Evolutionary conservation across 2,329 filamentous ascomycete species (phyloP).

Genomic region (Ophiostoma pallidulum): DNA sequence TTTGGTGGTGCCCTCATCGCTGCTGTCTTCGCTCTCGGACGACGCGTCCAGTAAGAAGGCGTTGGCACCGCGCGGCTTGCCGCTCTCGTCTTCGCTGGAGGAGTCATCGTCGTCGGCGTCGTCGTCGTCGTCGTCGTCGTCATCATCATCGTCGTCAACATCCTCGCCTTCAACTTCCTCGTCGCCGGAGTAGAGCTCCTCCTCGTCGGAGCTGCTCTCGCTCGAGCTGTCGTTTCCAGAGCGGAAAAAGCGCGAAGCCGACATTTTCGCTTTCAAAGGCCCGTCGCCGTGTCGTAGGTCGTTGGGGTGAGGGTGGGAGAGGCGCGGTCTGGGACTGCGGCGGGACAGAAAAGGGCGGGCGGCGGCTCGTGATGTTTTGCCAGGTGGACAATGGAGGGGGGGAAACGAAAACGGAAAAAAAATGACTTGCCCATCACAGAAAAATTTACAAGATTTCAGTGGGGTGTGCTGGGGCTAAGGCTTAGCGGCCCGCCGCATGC

Average conservation of each 20-base stretch:
- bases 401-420: conserved; percentile 14
- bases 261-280: conserved; percentile 44
- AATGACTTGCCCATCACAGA: conserved; percentile 3
- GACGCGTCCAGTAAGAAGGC: conserved; percentile 70
- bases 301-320: neutral
- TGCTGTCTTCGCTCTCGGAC: conserved; percentile 69
- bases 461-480: conserved; percentile 10
- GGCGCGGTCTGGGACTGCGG: neutral
- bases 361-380: conserved; percentile 1
- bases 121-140: conserved; percentile 38
- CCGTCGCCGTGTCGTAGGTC: neutral
- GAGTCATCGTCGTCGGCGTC: conserved; percentile 30
- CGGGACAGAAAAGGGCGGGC: neutral
- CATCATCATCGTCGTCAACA: conserved; percentile 54
- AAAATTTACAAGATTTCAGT: conserved; percentile 14
- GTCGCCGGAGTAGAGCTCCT: conserved; percentile 83
- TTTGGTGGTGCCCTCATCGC: conserved; percentile 74
- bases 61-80: conserved; percentile 60
- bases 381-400: conserved; percentile 5
- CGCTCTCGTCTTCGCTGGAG: conserved; percentile 45
- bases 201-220: conserved; percentile 93
- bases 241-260: conserved; percentile 83
- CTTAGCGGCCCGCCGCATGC: neutral
- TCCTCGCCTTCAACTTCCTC: conserved; percentile 47
- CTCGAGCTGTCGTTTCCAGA: conserved; percentile 85